phyloP scores from a whole-genome alignment of 1,284 basidiomycete species.

The Uromyces viciae-fabae region DNA sequence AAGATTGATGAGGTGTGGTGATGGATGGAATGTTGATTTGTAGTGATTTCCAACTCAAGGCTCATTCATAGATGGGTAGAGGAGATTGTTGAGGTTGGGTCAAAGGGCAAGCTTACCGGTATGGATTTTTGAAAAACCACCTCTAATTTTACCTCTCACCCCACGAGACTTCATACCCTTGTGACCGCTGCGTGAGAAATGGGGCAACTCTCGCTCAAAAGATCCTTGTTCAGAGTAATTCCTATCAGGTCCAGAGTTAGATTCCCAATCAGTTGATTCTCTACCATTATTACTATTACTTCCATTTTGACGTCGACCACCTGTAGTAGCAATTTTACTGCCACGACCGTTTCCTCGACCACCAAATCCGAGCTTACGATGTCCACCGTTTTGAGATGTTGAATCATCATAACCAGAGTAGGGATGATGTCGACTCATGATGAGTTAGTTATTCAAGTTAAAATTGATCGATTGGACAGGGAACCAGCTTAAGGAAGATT shows the following conservation, averaged over 20 bases:
- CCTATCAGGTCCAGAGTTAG: neutral
- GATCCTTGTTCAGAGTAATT: neutral
- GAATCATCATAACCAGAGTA: slow-evolving; percentile 69
- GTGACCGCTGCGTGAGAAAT: neutral
- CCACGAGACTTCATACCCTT: slow-evolving; percentile 1
- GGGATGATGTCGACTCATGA: slow-evolving; percentile 80
- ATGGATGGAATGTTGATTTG: too few species aligned
- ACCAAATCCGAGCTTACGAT: slow-evolving; percentile 40
- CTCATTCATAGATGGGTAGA: neutral
- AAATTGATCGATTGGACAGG: too few species aligned
- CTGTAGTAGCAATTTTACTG: neutral
- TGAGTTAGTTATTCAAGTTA: too few species aligned
- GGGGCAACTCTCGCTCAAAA: slow-evolving; percentile 13
- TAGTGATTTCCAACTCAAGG: too few species aligned
- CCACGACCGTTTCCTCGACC: slow-evolving; percentile 1
- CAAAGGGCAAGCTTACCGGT: neutral
- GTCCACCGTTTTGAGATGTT: slow-evolving; percentile 49
- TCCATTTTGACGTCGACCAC: neutral
- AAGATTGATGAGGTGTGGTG: too few species aligned
- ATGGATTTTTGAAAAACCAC: neutral
- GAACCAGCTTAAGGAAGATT: too few species aligned
- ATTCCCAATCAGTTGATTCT: slow-evolving; percentile 5
- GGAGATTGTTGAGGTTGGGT: neutral
- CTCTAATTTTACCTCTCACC: neutral
- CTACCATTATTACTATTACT: neutral